phyloP scores from a whole-genome alignment of 1,139 yeast species.

The Blastobotrys arbuscula region DNA sequence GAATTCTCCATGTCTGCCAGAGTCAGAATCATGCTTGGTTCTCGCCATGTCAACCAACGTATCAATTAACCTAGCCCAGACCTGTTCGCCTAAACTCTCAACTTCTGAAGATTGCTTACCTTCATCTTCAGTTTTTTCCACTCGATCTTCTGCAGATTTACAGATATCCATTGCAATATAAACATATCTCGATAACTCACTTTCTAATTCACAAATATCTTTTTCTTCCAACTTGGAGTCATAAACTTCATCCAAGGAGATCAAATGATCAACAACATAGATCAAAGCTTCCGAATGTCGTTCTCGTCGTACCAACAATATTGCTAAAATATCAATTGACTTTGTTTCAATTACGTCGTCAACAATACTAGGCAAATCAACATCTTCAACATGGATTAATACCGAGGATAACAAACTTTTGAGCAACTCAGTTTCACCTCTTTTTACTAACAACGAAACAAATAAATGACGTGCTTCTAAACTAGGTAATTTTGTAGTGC shows the following conservation, averaged over 20 bases:
- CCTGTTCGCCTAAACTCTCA: constrained; percentile 18
- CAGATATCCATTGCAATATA: constrained; percentile 29
- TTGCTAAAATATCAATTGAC: constrained; percentile 29
- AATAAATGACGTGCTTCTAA: constrained; percentile 25
- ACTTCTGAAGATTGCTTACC: constrained; percentile 9
- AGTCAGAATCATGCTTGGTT: constrained; percentile 9
- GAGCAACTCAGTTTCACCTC: constrained; percentile 19
- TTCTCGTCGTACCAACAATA: constrained; percentile 26
- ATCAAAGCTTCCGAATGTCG: constrained; percentile 33
- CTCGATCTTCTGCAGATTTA: constrained; percentile 17
- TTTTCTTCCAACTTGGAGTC: neutral
- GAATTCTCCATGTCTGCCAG: constrained; percentile 11
- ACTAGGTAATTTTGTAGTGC: constrained; percentile 20
- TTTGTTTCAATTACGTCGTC: constrained; percentile 27
- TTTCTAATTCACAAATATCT: constrained; percentile 8
- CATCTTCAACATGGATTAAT: constrained; percentile 26
- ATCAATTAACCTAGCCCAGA: constrained; percentile 31
- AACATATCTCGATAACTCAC: constrained; percentile 22
- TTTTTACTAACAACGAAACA: constrained; percentile 25
- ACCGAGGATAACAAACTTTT: constrained; percentile 20
- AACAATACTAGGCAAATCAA: constrained; percentile 31
- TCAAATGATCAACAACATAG: constrained; percentile 29
- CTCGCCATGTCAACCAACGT: constrained; percentile 26
- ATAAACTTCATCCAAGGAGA: constrained; percentile 21
- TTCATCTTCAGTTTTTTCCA: constrained; percentile 10